Conservation (phyloP, 2,329 filamentous ascomycete species). For the Sclerotinia spermophila region DNA sequence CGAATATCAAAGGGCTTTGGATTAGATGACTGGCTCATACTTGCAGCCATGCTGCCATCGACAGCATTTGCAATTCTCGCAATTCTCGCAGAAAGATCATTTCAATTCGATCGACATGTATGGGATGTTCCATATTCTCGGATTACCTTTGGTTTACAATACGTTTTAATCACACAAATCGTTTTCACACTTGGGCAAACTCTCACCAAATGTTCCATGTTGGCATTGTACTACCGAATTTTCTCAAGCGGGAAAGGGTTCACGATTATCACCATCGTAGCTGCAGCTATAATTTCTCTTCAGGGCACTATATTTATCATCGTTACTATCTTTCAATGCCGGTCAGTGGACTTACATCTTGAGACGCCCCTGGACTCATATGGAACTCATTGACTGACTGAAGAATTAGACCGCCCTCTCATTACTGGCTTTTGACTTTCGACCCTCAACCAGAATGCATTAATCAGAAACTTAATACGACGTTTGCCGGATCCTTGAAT, state of each 20-base stretch:
- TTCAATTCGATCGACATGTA: conserved; percentile 41
- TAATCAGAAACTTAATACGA: conserved; percentile 48
- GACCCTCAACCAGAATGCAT: conserved; percentile 41
- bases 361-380: not conserved
- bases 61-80: conserved; percentile 39
- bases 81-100: conserved; percentile 36
- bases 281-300: conserved; percentile 36
- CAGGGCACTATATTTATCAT: conserved; percentile 36
- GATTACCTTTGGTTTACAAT: conserved; percentile 37
- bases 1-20: conserved; percentile 45
- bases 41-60: conserved; percentile 33
- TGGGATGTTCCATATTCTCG: conserved; percentile 40
- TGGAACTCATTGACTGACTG: not conserved
- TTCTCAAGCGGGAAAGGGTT: conserved; percentile 37
- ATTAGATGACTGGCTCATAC: conserved; percentile 46
- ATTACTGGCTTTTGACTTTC: conserved; percentile 38
- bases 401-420: conserved; percentile 37
- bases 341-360: conserved; percentile 32
- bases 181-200: conserved; percentile 37
- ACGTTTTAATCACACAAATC: conserved; percentile 39
- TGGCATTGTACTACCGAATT: conserved; percentile 36
- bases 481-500: conserved; percentile 54
- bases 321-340: conserved; percentile 42
- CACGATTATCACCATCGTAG: conserved; percentile 31
- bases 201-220: conserved; percentile 40